phyloP scores from a whole-genome alignment of 1,284 basidiomycete genomes.

The Chalciporus piperatoides region DNA sequence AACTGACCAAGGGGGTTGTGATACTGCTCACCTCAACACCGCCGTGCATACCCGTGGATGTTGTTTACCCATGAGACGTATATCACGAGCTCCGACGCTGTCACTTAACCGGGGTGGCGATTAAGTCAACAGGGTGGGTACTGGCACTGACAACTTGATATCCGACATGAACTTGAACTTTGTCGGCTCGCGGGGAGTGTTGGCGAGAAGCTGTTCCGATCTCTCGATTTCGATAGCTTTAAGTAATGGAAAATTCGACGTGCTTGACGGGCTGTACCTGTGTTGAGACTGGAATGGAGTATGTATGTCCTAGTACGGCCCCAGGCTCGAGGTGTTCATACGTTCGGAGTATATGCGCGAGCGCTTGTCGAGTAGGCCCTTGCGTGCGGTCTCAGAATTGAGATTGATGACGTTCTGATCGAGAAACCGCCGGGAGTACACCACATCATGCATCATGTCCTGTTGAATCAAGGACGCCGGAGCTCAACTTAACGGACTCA shows the following conservation, averaged over 20 bases:
- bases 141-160: neutral
- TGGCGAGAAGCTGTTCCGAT: neutral
- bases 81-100: too few relatives aligned
- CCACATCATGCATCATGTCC: conserved; percentile 3
- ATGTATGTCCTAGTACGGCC: neutral
- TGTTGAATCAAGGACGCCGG: neutral
- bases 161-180: neutral
- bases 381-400: neutral
- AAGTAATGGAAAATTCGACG: conserved; percentile 7
- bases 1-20: too few relatives aligned
- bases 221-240: neutral
- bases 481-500: neutral
- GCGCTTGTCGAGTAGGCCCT: neutral
- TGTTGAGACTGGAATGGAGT: neutral
- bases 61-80: too few relatives aligned
- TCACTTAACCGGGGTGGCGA: too few relatives aligned
- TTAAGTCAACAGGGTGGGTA: too few relatives aligned
- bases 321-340: neutral
- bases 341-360: neutral
- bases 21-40: too few relatives aligned
- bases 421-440: neutral
- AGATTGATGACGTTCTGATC: neutral
- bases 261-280: neutral
- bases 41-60: too few relatives aligned
- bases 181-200: neutral